A percentile compares a stretch with the other conserved stretches of the same genome.
phyloP scores from a whole-genome alignment of 257 asterid genomes.

The Parsonsia alboflavescens region DNA sequence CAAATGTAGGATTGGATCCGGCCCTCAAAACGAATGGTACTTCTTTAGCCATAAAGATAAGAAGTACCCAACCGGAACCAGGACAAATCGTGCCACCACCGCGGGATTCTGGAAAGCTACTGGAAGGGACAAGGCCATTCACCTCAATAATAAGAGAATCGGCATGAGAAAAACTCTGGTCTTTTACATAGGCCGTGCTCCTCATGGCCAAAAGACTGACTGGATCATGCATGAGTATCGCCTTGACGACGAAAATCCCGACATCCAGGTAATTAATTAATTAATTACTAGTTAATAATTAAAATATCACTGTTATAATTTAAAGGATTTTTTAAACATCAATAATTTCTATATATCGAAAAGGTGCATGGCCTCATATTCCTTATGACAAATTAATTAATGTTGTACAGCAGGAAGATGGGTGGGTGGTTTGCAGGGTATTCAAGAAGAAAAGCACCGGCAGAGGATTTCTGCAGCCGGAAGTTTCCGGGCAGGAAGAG shows the following conservation, averaged over 20 bases:
- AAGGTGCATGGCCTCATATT: too few species aligned
- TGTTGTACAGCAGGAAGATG: conserved; percentile 51
- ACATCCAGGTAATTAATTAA: conserved; percentile 32
- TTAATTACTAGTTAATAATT: too few species aligned
- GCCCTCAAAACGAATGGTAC: conserved; percentile 80
- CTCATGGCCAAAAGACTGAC: conserved; percentile 78
- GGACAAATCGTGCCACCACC: conserved; percentile 70
- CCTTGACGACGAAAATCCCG: conserved; percentile 43
- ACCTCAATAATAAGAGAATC: conserved; percentile 42
- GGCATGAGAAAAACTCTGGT: conserved; percentile 90
- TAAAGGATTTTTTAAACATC: too few species aligned
- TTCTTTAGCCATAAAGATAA: conserved; percentile 85
- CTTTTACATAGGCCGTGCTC: conserved; percentile 83
- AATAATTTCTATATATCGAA: too few species aligned
- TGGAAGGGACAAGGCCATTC: conserved; percentile 69
- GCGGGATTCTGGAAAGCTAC: conserved; percentile 92
- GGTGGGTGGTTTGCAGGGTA: conserved; percentile 87
- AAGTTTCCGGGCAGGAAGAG: conserved; percentile 30
- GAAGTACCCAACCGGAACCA: conserved; percentile 78
- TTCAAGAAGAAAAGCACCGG: conserved; percentile 62
- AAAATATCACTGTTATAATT: too few species aligned
- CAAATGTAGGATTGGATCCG: conserved; percentile 78
- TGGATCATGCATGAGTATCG: conserved; percentile 96
- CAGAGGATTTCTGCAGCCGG: conserved; percentile 48
- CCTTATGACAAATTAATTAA: too few species aligned